phyloP scores from a whole-genome alignment of 441 rosid species.

The Populus hybrid region DNA sequence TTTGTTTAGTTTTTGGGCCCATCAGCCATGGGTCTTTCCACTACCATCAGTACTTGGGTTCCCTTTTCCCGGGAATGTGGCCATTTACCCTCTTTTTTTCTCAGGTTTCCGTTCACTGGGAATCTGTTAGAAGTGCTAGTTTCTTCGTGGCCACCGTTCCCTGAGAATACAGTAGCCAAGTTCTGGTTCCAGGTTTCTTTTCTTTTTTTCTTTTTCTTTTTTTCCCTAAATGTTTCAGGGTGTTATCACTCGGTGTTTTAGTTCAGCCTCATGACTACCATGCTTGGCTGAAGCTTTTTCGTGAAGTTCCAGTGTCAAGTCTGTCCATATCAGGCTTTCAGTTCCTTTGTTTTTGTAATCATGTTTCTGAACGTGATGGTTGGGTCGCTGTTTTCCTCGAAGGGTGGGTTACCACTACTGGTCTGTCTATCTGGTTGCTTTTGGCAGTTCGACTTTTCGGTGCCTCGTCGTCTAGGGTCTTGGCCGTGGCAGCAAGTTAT shows the following conservation, averaged over 20 bases:
- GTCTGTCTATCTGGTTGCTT: constrained; percentile 22
- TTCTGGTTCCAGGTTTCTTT: constrained; percentile 30
- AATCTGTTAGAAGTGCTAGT: constrained; percentile 37
- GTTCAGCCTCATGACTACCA: not conserved
- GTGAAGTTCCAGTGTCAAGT: constrained; percentile 2
- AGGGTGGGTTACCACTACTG: constrained; percentile 13
- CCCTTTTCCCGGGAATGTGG: constrained; percentile 38
- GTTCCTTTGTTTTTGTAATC: constrained; percentile 18
- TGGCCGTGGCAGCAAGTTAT: constrained; percentile 47
- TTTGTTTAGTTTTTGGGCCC: constrained; percentile 65
- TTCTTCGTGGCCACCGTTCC: constrained; percentile 39
- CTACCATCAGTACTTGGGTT: constrained; percentile 26
- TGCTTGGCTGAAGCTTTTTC: constrained; percentile 21
- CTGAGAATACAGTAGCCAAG: constrained; percentile 42
- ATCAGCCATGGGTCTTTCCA: constrained; percentile 38
- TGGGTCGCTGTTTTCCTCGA: constrained; percentile 30
- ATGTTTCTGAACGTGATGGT: constrained; percentile 29
- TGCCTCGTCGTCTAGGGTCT: constrained; percentile 36
- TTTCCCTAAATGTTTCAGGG: constrained; percentile 24
- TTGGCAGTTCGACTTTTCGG: constrained; percentile 23
- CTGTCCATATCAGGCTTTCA: constrained; percentile 13
- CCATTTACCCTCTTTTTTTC: constrained; percentile 34
- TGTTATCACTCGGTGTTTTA: constrained; percentile 36
- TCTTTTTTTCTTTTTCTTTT: constrained; percentile 4
- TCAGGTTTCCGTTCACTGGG: constrained; percentile 31